Evolutionary conservation across 2,329 filamentous ascomycete species (phyloP), one percentile per base, ranked within the genome.

Genomic region (Stachybotrys echinatus): DNA sequence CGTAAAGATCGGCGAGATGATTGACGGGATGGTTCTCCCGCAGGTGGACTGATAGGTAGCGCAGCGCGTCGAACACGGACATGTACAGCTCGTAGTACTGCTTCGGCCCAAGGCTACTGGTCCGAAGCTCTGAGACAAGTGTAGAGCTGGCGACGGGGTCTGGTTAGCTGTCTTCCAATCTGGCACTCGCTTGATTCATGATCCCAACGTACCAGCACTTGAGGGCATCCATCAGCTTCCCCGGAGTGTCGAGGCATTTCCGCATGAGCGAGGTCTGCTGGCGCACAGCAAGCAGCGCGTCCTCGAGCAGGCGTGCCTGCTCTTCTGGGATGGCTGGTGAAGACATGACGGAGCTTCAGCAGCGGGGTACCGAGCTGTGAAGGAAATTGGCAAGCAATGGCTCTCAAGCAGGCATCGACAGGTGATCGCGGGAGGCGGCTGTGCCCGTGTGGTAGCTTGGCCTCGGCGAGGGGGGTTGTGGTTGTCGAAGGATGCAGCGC

Each of bases 11-110:
- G 69, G 94, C 94, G 50, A 99, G 85, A 75, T 99, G 94, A 69
- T 99, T 97, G 58, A 95, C 88, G 4, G 94, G 94, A 71, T 99
- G 94, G 64, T 92, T 96, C 67, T 99, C 94, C 71, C 91, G 92
- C 42, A 99, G 85, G 71, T 96, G 95, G 56, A 95, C 89, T 49
- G 94, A 95, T 48, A 99, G 85, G 72, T 97, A 92, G 68, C 94
- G 91, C 66, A 99, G 75, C 56, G 95, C 92, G 76, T 99, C 94
- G 72, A 99, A 99, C 55, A 99, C 91, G 57, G 94, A 84, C 94
- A 99, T 99, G 75, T 99, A 99, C 51, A 99, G 83, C 76, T 99
- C 95, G 71, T 99, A 99, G 76, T 99, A 99, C 72, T 99, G 94
- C 72, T 99, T 99, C 31, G 94, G 94, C n/a, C 94, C 91, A 47